Conservation (phyloP, 768 basidiomycete genomes). For the Russula ochroleuca region DNA sequence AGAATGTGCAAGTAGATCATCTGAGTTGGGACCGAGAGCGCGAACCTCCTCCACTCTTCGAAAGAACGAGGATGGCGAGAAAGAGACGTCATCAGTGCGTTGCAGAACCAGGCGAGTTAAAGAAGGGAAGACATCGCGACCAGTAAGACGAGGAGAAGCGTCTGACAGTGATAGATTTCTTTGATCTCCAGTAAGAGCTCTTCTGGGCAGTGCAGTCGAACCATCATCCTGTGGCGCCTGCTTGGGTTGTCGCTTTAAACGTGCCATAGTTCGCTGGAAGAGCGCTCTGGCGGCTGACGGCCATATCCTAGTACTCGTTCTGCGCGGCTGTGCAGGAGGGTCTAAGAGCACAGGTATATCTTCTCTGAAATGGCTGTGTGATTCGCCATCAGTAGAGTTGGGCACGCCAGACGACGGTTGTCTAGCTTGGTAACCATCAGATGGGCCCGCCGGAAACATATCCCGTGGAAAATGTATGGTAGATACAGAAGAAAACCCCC, state of each 20-base stretch:
- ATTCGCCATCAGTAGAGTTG: neutral
- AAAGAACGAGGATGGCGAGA: conserved; percentile 24
- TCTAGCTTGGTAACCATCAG: neutral
- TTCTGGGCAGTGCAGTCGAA: neutral
- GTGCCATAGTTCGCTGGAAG: conserved; percentile 17
- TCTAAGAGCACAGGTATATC: neutral
- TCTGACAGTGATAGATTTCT: neutral
- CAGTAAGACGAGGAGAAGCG: neutral
- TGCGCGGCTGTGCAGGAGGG: neutral
- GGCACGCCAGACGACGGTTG: neutral
- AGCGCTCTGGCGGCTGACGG: conserved; percentile 13
- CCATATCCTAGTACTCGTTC: neutral
- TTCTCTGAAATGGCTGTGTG: neutral
- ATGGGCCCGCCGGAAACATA: conserved; percentile 2
- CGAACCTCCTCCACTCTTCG: conserved; percentile 20
- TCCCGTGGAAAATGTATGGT: neutral
- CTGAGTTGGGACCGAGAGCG: neutral
- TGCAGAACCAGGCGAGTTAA: conserved; percentile 18
- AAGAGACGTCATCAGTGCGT: conserved; percentile 13
- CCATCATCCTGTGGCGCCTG: neutral
- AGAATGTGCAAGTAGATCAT: neutral
- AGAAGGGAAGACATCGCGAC: conserved; percentile 7
- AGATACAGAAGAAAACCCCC: neutral
- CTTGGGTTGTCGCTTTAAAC: conserved; percentile 10
- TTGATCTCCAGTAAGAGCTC: neutral